Conservation (phyloP, 257 asterid species). For the Primulina huaijiensis region DNA sequence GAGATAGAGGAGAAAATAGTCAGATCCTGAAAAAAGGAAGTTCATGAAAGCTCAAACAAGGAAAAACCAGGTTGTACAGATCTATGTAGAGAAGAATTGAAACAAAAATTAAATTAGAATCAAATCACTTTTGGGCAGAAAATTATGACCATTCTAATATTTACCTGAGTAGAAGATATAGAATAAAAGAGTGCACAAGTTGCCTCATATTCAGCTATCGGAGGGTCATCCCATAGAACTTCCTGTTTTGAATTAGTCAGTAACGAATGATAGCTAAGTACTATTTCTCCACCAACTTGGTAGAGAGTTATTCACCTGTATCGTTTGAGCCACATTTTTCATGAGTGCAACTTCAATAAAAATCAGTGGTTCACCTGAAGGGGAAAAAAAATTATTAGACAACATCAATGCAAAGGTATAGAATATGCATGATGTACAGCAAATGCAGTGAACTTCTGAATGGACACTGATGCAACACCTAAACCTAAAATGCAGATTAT, state of each 20-base stretch:
- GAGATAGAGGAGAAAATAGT: background rate
- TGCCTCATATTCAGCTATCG: conserved; percentile 79
- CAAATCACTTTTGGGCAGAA: conserved; percentile 9
- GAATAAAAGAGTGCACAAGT: conserved; percentile 92
- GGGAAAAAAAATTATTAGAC: conserved; percentile 21
- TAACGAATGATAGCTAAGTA: conserved; percentile 21
- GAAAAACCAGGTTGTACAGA: background rate
- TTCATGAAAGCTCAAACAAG: background rate
- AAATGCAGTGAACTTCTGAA: background rate
- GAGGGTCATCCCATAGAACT: conserved; percentile 95
- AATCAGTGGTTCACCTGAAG: conserved; percentile 91
- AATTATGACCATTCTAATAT: conserved; percentile 6
- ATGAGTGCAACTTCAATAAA: conserved; percentile 95
- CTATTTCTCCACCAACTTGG: conserved; percentile 5
- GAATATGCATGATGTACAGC: background rate
- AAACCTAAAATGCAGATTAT: background rate
- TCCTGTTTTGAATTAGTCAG: conserved; percentile 48
- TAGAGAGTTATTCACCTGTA: conserved; percentile 55
- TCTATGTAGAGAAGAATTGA: conserved; percentile 1
- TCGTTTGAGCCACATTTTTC: conserved; percentile 74
- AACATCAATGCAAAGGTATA: background rate
- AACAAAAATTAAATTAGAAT: conserved; percentile 1
- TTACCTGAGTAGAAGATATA: conserved; percentile 93
- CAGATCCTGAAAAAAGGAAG: background rate
- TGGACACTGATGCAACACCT: background rate